These are phyloP conservation scores for Gautieria morchelliformis DNA, from an alignment of 768 basidiomycete species.

Conservation along the genomic window DNA sequence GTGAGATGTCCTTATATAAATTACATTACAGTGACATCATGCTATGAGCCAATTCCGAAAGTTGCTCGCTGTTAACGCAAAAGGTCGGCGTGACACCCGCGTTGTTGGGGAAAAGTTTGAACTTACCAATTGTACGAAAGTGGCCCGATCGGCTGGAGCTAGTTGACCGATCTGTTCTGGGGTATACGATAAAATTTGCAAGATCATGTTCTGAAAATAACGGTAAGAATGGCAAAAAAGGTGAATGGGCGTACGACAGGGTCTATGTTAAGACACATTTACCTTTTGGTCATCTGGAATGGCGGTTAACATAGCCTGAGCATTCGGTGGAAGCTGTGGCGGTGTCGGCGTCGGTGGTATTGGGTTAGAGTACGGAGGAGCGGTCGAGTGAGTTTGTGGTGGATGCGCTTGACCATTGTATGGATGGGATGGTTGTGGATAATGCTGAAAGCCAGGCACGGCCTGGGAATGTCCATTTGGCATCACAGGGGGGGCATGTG, in stretches of 20 bases:
- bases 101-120: constrained; percentile 1
- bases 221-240: neutral
- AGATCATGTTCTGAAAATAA: constrained; percentile 7
- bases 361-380: neutral
- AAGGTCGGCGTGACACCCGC: neutral
- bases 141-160: constrained; percentile 9
- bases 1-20: neutral
- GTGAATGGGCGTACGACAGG: neutral
- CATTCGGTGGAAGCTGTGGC: neutral
- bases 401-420: neutral
- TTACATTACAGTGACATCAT: neutral
- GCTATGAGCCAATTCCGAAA: constrained; percentile 3
- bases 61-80: constrained; percentile 3
- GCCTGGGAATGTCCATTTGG: neutral
- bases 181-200: constrained; percentile 8
- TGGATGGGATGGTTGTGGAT: neutral
- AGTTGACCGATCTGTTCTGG: constrained; percentile 9
- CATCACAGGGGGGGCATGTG: neutral
- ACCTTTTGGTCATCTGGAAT: constrained; percentile 8
- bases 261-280: neutral
- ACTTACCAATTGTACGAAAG: constrained; percentile 11
- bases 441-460: neutral
- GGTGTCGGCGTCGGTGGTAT: neutral
- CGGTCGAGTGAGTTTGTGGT: neutral
- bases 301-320: constrained; percentile 5